These are phyloP conservation scores for Dillenia turbinata DNA, from an alignment of 164 flowering plant species.

Conservation along the genomic window DNA sequence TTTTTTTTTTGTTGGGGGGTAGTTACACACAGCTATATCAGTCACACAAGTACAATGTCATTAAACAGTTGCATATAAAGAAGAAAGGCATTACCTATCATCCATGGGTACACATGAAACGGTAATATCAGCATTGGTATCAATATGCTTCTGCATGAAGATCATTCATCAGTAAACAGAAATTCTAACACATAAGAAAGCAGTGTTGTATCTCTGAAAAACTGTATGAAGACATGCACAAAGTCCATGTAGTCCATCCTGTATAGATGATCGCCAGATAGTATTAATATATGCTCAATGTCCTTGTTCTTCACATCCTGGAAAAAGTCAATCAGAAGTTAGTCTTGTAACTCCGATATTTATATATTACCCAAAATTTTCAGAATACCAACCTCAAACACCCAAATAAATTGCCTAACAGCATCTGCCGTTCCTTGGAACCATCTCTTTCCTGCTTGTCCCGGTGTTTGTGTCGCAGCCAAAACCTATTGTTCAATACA, in stretches of 20 bases:
- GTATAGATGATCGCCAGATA: slow-evolving; percentile 98
- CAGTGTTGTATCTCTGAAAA: slow-evolving; percentile 1
- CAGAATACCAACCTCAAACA: slow-evolving; percentile 55
- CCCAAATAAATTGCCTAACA: slow-evolving; percentile 85
- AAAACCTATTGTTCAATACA: slow-evolving; percentile 40
- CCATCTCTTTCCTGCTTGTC: slow-evolving; percentile 80
- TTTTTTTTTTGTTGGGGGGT: too few species aligned
- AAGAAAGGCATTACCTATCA: slow-evolving; percentile 41
- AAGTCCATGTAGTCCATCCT: slow-evolving; percentile 94
- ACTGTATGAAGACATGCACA: slow-evolving; percentile 54
- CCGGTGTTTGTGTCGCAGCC: slow-evolving; percentile 90
- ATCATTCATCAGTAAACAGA: neutral
- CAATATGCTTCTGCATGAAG: slow-evolving; percentile 84
- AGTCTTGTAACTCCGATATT: neutral
- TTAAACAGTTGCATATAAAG: too few species aligned
- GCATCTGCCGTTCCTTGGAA: slow-evolving; percentile 99
- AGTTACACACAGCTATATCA: too few species aligned
- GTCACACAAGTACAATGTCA: too few species aligned
- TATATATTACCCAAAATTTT: neutral
- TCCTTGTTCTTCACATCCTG: slow-evolving; percentile 91
- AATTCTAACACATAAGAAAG: neutral
- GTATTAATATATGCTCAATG: slow-evolving; percentile 73
- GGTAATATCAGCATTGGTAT: slow-evolving; percentile 85
- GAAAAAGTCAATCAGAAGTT: slow-evolving; percentile 6
- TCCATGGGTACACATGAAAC: slow-evolving; percentile 96